Base-by-base conservation (phyloP, 768 basidiomycete genomes). In the Lentinula lateritia region DNA sequence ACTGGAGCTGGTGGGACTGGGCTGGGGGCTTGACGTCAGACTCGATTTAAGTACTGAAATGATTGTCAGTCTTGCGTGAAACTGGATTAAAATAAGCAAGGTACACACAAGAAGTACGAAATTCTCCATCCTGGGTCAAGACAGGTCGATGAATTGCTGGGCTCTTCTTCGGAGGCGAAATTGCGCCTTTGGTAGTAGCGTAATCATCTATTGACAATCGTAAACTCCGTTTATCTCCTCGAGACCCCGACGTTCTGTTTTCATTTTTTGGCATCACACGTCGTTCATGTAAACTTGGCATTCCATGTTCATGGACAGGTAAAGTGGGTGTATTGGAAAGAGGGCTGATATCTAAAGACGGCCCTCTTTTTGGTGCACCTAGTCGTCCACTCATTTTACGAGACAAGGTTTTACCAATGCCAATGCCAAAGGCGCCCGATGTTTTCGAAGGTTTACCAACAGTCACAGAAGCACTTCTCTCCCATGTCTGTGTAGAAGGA, bases 381-480 rank as follows among this genome's bases (percentile, higher is more conserved):
- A 70, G 75, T 46, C 71, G 68, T 6, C 73, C 74, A 0, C 76
- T 77, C 34, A 77, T 67, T 64, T 77, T 79, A 39, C 74, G 62
- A 35, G 72, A 69, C 12, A 77, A 64, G 6, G 70, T 71, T 61
- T 66, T 64, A 43, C 67, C 63, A 1, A 69, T 20, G 48, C 67
- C 63, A 2, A 69, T 20, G 36, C 43, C 56, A 45, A 62, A 62
- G 32, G 23, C 28, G 34, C 20, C 6, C 20, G 60, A 43, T 28
- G 28, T 6, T 35, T 48, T 56, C 18, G 36, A 32, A 43, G 38
- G 39, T 56, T 50, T 48, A 50, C 58, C 46, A 18, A 50, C 58
- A 23, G 32, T 48, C 6, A 59, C 58, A 18, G 58, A 59, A 18
- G 58, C 34, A 38, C 32, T 34, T 18, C 58, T 46, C 6, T 10